Base-by-base conservation (phyloP, 805 yeast species). In the Pichia kluyveri region DNA sequence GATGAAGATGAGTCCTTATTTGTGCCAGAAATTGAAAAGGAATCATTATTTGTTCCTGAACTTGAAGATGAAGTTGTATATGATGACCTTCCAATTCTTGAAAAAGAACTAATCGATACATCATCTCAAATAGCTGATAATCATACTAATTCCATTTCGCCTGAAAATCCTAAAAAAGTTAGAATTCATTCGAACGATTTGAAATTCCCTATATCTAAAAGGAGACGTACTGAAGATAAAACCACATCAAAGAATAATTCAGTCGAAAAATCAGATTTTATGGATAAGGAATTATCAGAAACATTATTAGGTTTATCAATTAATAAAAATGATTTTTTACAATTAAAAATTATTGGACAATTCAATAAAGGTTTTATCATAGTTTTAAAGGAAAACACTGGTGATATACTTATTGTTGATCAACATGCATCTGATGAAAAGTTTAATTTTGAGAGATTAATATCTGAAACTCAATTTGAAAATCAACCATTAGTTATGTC, bases 361-460 rank as follows among this genome's bases (percentile, higher is more conserved):
- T 93, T 93, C 68, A 93, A 93, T 62, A 66, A 85, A n/a, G 99
- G 98, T 0, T 93, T 93, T 56, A 87, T 93, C n/a, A 61, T 90
- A 18, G 93, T 86, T 0, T 74, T 77, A 3, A 70, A 80, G 44
- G 63, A 65, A n/a, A 59, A 61, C 3, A 60, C 61, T 4, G 55
- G 60, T n/a, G 88, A 88, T 59, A 57, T 91, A 32, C 90, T 93
- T 57, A 90, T 93, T 34, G 75, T 93, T 43, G 99, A 93, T 62
- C 99, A 93, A 64, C 99, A 93, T 68, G 99, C 99, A 1, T 86
- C 96, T 54, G 99, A 93, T 67, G 99, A 93, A 59, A 93, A 90
- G 56, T 88, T 59, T 69, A 93, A 93, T 63, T 93, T 87, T 68
- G 99, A 93, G 62, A 70, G 69, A 43, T 65, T 85, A 15, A 81